These are phyloP conservation scores for Cryptococcus jaspeensis DNA, from an alignment of 1,284 basidiomycete genomes.

Conservation along the genomic window DNA sequence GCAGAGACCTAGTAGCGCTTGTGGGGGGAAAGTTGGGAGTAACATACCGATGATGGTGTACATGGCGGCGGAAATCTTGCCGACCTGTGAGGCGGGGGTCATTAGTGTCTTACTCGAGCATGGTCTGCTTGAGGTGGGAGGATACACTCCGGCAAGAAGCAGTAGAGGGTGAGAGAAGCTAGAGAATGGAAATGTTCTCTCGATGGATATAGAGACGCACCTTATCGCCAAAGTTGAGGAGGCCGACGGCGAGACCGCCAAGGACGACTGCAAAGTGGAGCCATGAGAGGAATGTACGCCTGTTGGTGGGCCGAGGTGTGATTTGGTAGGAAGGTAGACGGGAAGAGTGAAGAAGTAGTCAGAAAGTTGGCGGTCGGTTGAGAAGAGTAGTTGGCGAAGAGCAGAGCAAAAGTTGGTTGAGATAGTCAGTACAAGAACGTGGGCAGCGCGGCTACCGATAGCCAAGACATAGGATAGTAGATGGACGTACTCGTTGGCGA, in stretches of 20 bases:
- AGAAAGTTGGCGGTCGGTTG: not conserved
- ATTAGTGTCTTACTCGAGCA: too few species aligned
- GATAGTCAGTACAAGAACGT: not conserved
- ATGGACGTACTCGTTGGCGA: slow-evolving; percentile 78
- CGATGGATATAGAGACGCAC: slow-evolving; percentile 50
- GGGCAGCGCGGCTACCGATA: not conserved
- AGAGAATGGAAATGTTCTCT: not conserved
- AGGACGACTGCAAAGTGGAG: slow-evolving; percentile 92
- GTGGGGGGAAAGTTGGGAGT: not conserved
- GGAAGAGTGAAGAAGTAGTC: not conserved
- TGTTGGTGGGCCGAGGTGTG: slow-evolving; percentile 8
- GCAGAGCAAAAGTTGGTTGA: not conserved
- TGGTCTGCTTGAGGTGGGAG: too few species aligned
- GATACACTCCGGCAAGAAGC: too few species aligned
- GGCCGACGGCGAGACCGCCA: slow-evolving; percentile 88
- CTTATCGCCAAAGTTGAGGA: slow-evolving; percentile 94
- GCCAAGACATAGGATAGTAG: not conserved
- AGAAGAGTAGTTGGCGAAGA: not conserved
- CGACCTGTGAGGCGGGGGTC: slow-evolving; percentile 32
- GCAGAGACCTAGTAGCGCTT: too few species aligned
- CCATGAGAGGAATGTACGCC: slow-evolving; percentile 88
- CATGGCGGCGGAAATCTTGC: slow-evolving; percentile 52
- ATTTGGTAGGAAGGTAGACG: not conserved
- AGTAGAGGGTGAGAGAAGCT: too few species aligned
- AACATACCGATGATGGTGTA: slow-evolving; percentile 52